Conservation (phyloP, 1,139 yeast species). For the Citeromyces siamensis region DNA sequence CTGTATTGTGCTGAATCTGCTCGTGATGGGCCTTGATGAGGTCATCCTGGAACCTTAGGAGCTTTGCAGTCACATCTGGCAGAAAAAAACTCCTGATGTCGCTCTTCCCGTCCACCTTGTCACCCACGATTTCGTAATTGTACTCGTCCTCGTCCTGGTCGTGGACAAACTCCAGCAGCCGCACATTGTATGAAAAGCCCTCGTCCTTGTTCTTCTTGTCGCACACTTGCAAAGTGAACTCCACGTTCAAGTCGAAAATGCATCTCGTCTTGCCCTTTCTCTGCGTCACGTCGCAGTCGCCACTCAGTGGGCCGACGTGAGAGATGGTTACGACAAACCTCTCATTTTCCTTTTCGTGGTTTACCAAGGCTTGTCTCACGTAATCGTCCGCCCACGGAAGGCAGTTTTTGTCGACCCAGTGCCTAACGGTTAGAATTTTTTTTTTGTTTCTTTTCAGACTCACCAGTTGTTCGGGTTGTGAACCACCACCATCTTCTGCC, state of each 20-base stretch:
- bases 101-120: conserved; percentile 19
- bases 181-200: conserved; percentile 25
- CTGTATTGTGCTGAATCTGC: conserved; percentile 18
- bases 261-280: conserved; percentile 73
- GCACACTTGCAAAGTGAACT: conserved; percentile 25
- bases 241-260: conserved; percentile 51
- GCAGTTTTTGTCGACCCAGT: conserved; percentile 77
- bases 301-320: conserved; percentile 34
- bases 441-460: conserved; percentile 15
- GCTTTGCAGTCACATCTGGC: conserved; percentile 34
- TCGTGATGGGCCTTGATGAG: conserved; percentile 42
- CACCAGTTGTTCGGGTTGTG: conserved; percentile 80
- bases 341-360: conserved; percentile 18
- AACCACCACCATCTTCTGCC: conserved; percentile 40
- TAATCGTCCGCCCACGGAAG: conserved; percentile 63
- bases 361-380: conserved; percentile 30
- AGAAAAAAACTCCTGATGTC: conserved; percentile 32
- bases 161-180: conserved; percentile 59
- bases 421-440: conserved; percentile 27
- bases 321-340: conserved; percentile 24
- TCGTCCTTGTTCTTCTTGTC: conserved; percentile 16
- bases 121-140: conserved; percentile 34
- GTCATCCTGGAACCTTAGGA: conserved; percentile 48
- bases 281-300: conserved; percentile 75
- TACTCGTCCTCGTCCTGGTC: conserved; percentile 60